Base-by-base conservation (phyloP, 768 basidiomycete genomes). In the Crassisporium funariophilum region DNA sequence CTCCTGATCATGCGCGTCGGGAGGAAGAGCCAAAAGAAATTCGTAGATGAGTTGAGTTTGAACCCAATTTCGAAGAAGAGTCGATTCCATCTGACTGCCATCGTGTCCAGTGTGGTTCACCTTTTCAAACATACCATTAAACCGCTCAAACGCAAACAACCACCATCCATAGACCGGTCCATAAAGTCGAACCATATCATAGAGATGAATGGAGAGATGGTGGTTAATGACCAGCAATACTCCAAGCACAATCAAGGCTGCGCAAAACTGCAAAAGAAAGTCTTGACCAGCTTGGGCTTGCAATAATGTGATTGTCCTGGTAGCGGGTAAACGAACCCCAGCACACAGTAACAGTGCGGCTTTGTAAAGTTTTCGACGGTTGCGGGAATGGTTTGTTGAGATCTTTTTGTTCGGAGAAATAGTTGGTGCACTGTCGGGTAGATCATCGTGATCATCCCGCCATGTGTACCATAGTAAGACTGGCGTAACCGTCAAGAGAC, bases 81-180 rank as follows among this genome's bases (percentile, higher is more conserved):
- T 67, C 0, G 62, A 44, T 46, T 69, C 65, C 46, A 67, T 64
- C 15, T 38, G 4, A 1, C 66, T 64, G 15, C 59, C 55, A 36
- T 53, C 55, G 33, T 67, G 63, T 1, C 64, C 62, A 50, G 67
- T 67, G 16, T 40, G 54, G 1, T 68, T 62, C 11, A 67, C 60
- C 8, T 57, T 55, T 31, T 69, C 59, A 8, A 69, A 47, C 50
- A 66, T 58, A 0, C 67, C 63, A 50, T 70, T 70, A 47, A 67
- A 68, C 5, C 57, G 48, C 37, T 70, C n/a, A n/a, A n/a, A n/a
- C n/a, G n/a, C n/a, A n/a, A n/a, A n/a, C n/a, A n/a, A n/a, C n/a
- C n/a, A n/a, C n/a, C n/a, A n/a, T n/a, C n/a, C n/a, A n/a, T n/a
- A n/a, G n/a, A n/a, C n/a, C n/a, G n/a, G n/a, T n/a, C 65, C 66